Evolutionary conservation across 306 rosid genomes (phyloP).

Genomic region (Dryas alaskensis): DNA sequence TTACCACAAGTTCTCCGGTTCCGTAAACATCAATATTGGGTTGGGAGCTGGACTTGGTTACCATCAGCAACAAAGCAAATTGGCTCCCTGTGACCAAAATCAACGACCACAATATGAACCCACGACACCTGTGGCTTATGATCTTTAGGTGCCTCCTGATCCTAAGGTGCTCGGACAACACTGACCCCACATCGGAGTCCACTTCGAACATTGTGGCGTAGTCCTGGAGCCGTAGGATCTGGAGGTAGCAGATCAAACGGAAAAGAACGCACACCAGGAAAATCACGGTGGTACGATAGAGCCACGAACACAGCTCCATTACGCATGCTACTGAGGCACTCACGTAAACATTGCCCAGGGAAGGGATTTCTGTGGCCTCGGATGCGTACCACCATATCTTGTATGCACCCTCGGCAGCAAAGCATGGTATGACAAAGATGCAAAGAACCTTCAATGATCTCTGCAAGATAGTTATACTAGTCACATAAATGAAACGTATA

Average conservation of each 20-base stretch:
- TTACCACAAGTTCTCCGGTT: conserved; percentile 82
- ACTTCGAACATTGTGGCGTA: conserved; percentile 67
- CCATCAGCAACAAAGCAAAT: conserved; percentile 56
- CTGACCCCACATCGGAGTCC: conserved; percentile 69
- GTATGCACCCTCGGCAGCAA: conserved; percentile 69
- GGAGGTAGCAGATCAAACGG: conserved; percentile 83
- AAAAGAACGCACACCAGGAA: conserved; percentile 82
- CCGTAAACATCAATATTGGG: conserved; percentile 38
- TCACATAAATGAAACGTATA: background rate
- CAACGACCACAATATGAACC: conserved; percentile 52
- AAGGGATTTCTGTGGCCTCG: conserved; percentile 74
- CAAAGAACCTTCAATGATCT: conserved; percentile 56
- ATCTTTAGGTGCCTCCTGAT: conserved; percentile 73
- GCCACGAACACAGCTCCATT: conserved; percentile 81
- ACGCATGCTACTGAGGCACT: conserved; percentile 65
- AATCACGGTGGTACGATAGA: conserved; percentile 66
- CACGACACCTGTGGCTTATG: conserved; percentile 85
- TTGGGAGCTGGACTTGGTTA: conserved; percentile 37
- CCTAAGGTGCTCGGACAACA: conserved; percentile 77
- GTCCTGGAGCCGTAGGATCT: conserved; percentile 76
- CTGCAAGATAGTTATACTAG: conserved; percentile 26
- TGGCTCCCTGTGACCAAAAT: conserved; percentile 68
- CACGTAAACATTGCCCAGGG: conserved; percentile 55
- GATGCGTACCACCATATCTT: conserved; percentile 98
- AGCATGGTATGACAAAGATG: conserved; percentile 62